Percentiles rank a stretch among this genome's conserved stretches.
These are phyloP conservation scores for Boechera stricta DNA, from an alignment of 345 rosid species.

Conservation along the genomic window DNA sequence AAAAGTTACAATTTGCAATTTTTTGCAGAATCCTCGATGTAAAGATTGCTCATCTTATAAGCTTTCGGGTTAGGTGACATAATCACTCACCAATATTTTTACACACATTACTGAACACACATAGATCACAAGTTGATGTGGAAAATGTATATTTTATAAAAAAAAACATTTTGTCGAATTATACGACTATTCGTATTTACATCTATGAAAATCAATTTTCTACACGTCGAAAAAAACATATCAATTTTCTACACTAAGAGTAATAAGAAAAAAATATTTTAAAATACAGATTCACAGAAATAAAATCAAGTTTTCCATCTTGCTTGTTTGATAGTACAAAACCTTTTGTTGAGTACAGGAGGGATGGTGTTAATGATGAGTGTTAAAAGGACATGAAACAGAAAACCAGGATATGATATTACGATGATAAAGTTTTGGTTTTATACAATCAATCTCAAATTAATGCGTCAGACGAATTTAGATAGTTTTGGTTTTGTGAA, in stretches of 20 bases:
- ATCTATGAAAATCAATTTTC: neutral
- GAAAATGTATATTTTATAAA: neutral
- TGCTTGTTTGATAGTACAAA: neutral
- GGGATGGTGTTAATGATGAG: neutral
- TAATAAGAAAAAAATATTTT: neutral
- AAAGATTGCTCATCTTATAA: conserved; percentile 32
- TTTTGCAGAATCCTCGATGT: conserved; percentile 31
- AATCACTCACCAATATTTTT: conserved; percentile 27
- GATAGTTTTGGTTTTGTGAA: too few species aligned
- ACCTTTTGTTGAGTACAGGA: conserved; percentile 1
- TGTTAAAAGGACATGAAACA: neutral
- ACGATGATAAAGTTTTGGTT: neutral
- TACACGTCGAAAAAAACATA: too few species aligned
- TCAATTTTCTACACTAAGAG: neutral
- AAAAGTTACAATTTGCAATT: conserved; percentile 28
- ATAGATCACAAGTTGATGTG: conserved; percentile 31
- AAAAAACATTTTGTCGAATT: neutral
- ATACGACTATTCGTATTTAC: neutral
- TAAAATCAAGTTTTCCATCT: too few species aligned
- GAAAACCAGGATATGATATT: neutral
- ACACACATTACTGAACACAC: conserved; percentile 19
- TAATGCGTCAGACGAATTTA: neutral
- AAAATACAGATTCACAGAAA: neutral
- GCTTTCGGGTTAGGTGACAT: conserved; percentile 33
- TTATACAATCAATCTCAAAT: neutral